Conservation (phyloP, 2,329 filamentous ascomycete species). For the Xylariaceae sp. region DNA sequence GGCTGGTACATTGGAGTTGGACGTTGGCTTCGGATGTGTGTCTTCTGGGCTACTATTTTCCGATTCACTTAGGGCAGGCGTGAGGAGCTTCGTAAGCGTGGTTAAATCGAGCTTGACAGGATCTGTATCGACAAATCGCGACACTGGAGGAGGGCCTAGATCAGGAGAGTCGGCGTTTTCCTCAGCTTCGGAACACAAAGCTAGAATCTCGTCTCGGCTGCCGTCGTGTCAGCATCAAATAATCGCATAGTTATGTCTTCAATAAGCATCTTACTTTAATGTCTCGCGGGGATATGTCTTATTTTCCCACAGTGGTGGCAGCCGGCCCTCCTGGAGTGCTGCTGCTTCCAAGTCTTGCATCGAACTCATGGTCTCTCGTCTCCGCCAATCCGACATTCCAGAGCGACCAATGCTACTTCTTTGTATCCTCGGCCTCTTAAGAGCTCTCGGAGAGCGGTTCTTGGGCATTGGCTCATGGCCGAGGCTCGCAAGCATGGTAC, state of each 20-base stretch:
- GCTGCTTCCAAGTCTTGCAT: constrained; percentile 56
- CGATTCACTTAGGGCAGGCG: constrained; percentile 20
- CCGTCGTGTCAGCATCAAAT: constrained; percentile 34
- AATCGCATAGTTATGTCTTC: background rate
- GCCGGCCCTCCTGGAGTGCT: constrained; percentile 58
- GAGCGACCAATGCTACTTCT: constrained; percentile 48
- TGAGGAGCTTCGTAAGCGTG: constrained; percentile 29
- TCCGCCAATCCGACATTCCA: constrained; percentile 62
- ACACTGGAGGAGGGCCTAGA: constrained; percentile 68
- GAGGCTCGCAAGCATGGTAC: constrained; percentile 69
- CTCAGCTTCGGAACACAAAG: constrained; percentile 57
- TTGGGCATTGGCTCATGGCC: constrained; percentile 63
- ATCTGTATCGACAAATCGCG: constrained; percentile 64
- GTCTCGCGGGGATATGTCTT: constrained; percentile 72
- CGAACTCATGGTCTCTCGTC: constrained; percentile 57
- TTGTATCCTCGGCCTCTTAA: constrained; percentile 50
- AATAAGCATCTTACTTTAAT: constrained; percentile 59
- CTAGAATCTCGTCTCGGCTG: constrained; percentile 68
- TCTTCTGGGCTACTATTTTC: constrained; percentile 15
- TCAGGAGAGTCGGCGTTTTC: constrained; percentile 69
- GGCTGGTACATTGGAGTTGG: background rate
- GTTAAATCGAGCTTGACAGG: constrained; percentile 61
- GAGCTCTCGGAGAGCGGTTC: constrained; percentile 52
- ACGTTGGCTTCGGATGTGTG: background rate
- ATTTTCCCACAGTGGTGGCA: constrained; percentile 74